These are phyloP conservation scores for Hsuehochloa calcarea DNA, from an alignment of 176 grass and related monocot species.

Conservation along the genomic window DNA sequence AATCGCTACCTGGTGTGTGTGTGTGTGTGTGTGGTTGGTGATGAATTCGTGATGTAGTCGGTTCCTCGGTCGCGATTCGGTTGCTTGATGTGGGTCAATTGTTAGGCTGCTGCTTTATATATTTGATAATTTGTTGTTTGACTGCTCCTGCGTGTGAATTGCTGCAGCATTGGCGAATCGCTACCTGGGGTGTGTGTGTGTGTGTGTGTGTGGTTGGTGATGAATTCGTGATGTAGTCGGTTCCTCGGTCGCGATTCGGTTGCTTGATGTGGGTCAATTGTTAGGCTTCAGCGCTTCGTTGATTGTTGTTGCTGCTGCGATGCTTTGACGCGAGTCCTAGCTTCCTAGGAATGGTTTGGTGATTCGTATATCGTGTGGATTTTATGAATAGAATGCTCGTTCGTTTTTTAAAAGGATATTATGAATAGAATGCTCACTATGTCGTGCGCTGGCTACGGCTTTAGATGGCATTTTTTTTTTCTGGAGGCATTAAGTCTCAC, in stretches of 20 bases:
- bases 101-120: not conserved
- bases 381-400: no score
- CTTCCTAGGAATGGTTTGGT: not conserved
- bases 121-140: not conserved
- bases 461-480: not conserved
- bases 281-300: not conserved
- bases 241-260: constrained; percentile 21
- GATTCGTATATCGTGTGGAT: not conserved
- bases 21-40: not conserved
- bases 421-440: not conserved
- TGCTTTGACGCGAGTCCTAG: not conserved
- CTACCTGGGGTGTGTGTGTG: not conserved
- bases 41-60: not conserved
- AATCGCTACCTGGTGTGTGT: not conserved
- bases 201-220: not conserved
- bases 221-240: not conserved
- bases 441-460: not conserved
- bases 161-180: constrained; percentile 32
- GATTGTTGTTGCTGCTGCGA: not conserved
- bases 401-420: no score
- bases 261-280: not conserved
- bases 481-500: not conserved
- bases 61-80: constrained; percentile 15
- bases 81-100: not conserved
- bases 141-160: constrained; percentile 3